A percentile compares a stretch with the other conserved stretches of the same genome.
phyloP scores from a whole-genome alignment of 305 asterid genomes.

The Coffea humblotiana region DNA sequence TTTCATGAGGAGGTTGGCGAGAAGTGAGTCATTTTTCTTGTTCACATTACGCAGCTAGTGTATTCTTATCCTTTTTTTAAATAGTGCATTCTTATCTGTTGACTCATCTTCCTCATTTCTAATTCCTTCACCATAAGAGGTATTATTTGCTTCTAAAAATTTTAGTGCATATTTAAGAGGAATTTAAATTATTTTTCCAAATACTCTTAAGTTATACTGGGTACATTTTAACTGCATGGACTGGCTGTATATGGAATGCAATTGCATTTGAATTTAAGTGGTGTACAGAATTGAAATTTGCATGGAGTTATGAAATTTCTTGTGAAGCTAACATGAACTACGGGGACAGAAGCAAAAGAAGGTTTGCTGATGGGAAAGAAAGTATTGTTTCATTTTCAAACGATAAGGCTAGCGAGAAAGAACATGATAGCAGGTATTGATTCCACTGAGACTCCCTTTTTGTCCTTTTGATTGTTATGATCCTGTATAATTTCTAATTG shows the following conservation, averaged over 20 bases:
- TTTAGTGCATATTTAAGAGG: slow-evolving; percentile 1
- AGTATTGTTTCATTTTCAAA: slow-evolving; percentile 29
- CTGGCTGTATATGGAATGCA: not conserved
- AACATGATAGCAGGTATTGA: slow-evolving; percentile 42
- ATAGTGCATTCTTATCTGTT: not conserved
- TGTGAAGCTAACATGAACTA: slow-evolving; percentile 20
- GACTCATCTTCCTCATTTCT: not conserved
- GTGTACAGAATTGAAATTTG: slow-evolving; percentile 5
- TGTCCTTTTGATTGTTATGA: slow-evolving; percentile 19
- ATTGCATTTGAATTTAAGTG: not conserved
- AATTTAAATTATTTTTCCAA: not conserved
- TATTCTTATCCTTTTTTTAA: not conserved
- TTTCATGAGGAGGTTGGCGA: slow-evolving; percentile 30
- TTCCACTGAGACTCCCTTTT: slow-evolving; percentile 17
- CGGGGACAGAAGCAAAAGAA: slow-evolving; percentile 32
- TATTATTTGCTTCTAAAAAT: slow-evolving; percentile 5
- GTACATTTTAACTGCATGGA: not conserved
- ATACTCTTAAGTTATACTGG: not conserved
- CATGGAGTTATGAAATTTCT: slow-evolving; percentile 40
- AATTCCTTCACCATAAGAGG: not conserved
- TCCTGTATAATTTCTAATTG: slow-evolving; percentile 20
- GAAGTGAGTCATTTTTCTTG: slow-evolving; percentile 37
- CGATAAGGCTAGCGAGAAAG: slow-evolving; percentile 31
- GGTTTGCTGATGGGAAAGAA: slow-evolving; percentile 37
- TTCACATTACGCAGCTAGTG: not conserved